Evolutionary conservation across 371 early-diverging fungal genomes (phyloP).

Genomic region (Actinomortierella wolfii): DNA sequence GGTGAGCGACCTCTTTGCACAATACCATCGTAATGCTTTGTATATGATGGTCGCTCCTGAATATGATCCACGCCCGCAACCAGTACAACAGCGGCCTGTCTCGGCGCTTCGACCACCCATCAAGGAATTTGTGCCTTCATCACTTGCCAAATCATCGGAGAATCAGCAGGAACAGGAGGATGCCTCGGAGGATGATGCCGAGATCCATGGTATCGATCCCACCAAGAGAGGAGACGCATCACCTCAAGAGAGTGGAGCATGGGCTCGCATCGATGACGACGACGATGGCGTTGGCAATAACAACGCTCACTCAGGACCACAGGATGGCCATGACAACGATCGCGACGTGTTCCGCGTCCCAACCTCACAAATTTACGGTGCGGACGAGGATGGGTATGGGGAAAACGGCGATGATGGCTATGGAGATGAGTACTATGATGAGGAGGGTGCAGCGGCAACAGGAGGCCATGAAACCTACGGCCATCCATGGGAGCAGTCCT

Average conservation of each 20-base stretch:
- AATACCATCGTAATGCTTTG: slow-evolving; percentile 31
- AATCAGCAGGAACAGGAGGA: too few species aligned
- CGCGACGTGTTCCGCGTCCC: slow-evolving; percentile 41
- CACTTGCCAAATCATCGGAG: too few species aligned
- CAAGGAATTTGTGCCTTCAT: too few species aligned
- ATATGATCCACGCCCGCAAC: too few species aligned
- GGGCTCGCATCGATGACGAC: slow-evolving; percentile 46
- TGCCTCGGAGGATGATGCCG: too few species aligned
- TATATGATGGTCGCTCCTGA: slow-evolving; percentile 31
- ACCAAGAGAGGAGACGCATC: background rate
- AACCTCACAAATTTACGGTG: background rate
- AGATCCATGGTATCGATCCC: background rate
- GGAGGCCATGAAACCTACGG: too few species aligned
- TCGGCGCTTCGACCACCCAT: too few species aligned
- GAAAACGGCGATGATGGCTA: background rate
- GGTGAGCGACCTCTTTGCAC: slow-evolving; percentile 36
- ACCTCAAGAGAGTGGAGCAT: background rate
- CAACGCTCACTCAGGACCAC: slow-evolving; percentile 34
- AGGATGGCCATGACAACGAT: slow-evolving; percentile 51
- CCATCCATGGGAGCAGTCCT: too few species aligned
- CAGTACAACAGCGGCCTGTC: too few species aligned
- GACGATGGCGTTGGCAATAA: slow-evolving; percentile 11
- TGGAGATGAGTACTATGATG: background rate
- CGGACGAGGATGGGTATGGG: too few species aligned
- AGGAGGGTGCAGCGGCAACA: too few species aligned